Evolutionary conservation across 192 early-diverging fungal species (phyloP), one percentile per base, ranked within the genome.

Genomic region (Haplosporangium gracile): DNA sequence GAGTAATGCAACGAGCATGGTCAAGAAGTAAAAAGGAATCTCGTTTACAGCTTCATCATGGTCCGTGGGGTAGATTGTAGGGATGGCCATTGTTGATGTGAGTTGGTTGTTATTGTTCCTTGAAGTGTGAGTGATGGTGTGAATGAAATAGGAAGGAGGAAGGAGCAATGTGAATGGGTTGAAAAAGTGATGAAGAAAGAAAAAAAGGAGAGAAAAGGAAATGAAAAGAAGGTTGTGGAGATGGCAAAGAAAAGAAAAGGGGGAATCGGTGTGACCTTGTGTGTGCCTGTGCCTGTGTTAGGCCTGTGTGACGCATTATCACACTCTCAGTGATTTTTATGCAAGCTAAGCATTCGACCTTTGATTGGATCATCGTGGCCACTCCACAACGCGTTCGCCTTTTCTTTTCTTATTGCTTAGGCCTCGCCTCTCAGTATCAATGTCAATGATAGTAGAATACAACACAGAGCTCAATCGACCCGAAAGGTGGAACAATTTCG

Each of bases 1-100:
- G 7, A 4, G 47, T 24, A 5, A 6, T 22, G 26, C 40, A 70
- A 68, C 26, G 60, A 49, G 45, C 22, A 70, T 72, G 69, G 11
- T 36, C 9, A 65, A 49, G 22, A 22, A 10, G 45, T 24, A 53
- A 39, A 45, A 45, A 45, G 5, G 29, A 1, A 24, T 10, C 4
- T 24, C 15, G 40, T 20, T 75, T 79, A 85, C 83, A 26, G 68
- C 68, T 57, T 85, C 83, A 24, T 76, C 74, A 38, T 85, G 83
- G 74, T 63, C 43, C 20, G 74, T 79, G 1, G 83, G 83, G 68
- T 85, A 85, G 63, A 53, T n/a, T 20, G 74, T 49, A 42, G 70
- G 78, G 49, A 79, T 73, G 47, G 73, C 68, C 83, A 85, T 79
- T 5, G 68, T 69, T n/a, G 47, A 51, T 51, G 49, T 5, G 18